These are phyloP conservation scores for Serendipita sp. DNA, from an alignment of 1,284 basidiomycete species.

Conservation along the genomic window DNA sequence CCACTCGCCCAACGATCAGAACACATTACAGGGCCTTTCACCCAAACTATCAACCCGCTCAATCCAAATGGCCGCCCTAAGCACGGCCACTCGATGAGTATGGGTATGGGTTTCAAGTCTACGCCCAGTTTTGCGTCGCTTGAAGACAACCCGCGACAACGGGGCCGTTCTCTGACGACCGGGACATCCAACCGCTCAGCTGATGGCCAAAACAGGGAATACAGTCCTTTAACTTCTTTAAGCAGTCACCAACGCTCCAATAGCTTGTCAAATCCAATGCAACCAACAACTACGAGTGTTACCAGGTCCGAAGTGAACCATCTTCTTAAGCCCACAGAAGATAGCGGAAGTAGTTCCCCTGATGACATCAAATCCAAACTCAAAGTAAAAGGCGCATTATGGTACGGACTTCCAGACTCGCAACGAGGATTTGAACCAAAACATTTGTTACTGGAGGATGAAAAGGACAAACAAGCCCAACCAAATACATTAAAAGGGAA, in stretches of 20 bases:
- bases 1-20: too few species aligned
- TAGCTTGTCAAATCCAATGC: not conserved
- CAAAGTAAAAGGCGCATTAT: not conserved
- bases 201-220: too few species aligned
- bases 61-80: not conserved
- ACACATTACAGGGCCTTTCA: too few species aligned
- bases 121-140: not conserved
- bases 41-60: too few species aligned
- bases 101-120: not conserved
- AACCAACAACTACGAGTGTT: not conserved
- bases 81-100: not conserved
- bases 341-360: not conserved
- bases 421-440: not conserved
- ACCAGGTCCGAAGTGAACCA: not conserved
- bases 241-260: not conserved
- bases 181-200: not conserved
- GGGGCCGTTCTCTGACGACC: not conserved
- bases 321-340: not conserved
- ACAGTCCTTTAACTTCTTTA: not conserved
- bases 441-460: not conserved
- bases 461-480: not conserved
- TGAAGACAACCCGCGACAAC: not conserved
- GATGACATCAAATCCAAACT: not conserved
- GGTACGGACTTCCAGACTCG: conserved; percentile 1
- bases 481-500: not conserved